These are phyloP conservation scores for Populus simonii DNA, from an alignment of 345 rosid genomes.

Conservation along the genomic window DNA sequence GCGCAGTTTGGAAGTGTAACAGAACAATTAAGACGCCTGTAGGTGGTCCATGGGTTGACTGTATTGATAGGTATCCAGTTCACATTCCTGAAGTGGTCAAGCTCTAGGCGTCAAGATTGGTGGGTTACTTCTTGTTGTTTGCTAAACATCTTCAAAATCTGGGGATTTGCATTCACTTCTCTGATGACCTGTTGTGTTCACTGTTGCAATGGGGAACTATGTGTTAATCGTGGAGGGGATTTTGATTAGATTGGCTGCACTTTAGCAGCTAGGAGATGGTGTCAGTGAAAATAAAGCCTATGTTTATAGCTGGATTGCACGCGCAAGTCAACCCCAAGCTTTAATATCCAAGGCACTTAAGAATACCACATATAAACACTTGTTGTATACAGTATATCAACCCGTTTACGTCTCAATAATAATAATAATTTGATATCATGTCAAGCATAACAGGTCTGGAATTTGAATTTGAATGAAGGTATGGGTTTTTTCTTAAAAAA, in stretches of 20 bases:
- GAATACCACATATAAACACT: background rate
- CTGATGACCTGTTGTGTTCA: background rate
- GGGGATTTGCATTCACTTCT: background rate
- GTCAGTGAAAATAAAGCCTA: background rate
- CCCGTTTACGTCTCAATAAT: background rate
- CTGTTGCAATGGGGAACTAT: background rate
- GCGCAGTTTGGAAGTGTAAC: constrained; percentile 58
- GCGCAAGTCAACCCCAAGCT: background rate
- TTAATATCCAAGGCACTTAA: background rate
- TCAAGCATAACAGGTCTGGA: background rate
- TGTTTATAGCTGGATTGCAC: background rate
- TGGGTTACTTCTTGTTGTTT: background rate
- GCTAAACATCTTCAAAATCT: background rate
- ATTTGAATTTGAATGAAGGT: too few species aligned
- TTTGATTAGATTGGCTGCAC: background rate
- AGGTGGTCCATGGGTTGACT: constrained; percentile 48
- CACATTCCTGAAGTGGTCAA: constrained; percentile 29
- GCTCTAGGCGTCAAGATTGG: constrained; percentile 13
- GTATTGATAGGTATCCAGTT: constrained; percentile 40
- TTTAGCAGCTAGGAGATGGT: background rate
- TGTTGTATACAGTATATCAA: background rate
- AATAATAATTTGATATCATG: background rate
- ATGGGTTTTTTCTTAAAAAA: too few species aligned
- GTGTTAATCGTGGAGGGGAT: background rate
- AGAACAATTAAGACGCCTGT: constrained; percentile 19